phyloP scores from a whole-genome alignment of 305 asterid species.

The Solanum hybrid region DNA sequence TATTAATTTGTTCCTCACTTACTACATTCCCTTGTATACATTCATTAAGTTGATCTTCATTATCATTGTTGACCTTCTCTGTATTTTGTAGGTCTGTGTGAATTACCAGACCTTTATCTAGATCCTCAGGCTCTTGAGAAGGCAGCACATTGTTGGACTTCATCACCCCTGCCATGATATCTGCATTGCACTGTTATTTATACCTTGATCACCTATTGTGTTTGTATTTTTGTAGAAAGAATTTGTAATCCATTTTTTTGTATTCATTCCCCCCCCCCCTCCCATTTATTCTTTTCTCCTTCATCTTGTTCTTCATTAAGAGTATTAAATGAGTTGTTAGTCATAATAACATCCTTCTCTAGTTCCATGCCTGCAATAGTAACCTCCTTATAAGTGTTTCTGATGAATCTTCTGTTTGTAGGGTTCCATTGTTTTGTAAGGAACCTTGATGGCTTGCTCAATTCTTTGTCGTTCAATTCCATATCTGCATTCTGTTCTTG shows the following conservation, averaged over 20 bases:
- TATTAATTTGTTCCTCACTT: too few relatives aligned
- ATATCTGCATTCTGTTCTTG: too few relatives aligned
- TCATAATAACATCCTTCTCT: neutral
- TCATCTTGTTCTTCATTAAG: neutral
- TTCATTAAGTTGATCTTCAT: neutral
- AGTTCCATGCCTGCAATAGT: neutral
- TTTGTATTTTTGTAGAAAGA: neutral
- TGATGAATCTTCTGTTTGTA: too few relatives aligned
- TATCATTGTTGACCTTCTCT: neutral
- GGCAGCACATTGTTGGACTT: neutral
- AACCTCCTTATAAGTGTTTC: neutral
- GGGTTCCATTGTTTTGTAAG: too few relatives aligned
- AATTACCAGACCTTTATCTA: neutral
- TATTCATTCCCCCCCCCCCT: neutral
- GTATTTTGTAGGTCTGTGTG: neutral
- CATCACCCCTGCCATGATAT: neutral
- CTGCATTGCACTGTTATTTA: neutral
- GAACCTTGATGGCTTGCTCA: too few relatives aligned
- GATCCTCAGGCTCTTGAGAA: neutral
- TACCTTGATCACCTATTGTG: neutral
- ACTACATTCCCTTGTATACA: neutral
- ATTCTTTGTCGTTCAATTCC: too few relatives aligned
- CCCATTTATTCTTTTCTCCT: neutral
- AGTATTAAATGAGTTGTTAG: neutral
- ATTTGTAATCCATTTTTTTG: neutral